These are phyloP conservation scores for Colletotrichum paranaense DNA, from an alignment of 2,329 filamentous ascomycete species.

Conservation along the genomic window DNA sequence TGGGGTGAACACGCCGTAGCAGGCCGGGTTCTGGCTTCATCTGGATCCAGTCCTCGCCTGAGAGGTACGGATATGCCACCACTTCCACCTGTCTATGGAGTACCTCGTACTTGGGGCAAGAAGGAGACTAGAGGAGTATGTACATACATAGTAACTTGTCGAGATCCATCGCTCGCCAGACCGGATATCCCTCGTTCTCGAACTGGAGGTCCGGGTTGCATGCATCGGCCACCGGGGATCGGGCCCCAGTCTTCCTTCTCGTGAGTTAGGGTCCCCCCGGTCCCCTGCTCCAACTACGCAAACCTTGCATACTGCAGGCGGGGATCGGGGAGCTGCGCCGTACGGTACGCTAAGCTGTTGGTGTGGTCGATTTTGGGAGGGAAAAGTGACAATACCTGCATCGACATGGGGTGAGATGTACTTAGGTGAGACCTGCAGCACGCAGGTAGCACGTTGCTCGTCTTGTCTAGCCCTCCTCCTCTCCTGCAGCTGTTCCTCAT, in stretches of 20 bases:
- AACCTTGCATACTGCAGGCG: neutral
- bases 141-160: neutral
- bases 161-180: neutral
- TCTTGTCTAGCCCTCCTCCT: neutral
- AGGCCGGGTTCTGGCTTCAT: neutral
- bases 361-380: neutral
- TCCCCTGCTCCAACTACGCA: neutral
- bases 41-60: neutral
- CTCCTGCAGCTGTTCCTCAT: neutral
- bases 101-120: neutral
- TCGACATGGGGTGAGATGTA: neutral
- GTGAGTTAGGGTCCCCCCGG: neutral
- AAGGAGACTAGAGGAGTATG: neutral
- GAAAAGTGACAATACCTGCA: neutral
- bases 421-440: neutral
- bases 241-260: neutral
- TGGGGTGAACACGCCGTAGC: neutral
- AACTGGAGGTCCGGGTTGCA: slow-evolving; percentile 13
- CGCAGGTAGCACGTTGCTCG: neutral
- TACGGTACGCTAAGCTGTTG: slow-evolving; percentile 3
- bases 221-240: slow-evolving; percentile 1
- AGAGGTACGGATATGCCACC: neutral
- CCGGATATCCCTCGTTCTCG: neutral
- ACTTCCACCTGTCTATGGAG: neutral
- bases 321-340: slow-evolving; percentile 21